phyloP scores from a whole-genome alignment of 495 filamentous ascomycete genomes.

The Aspergillus indologenus region DNA sequence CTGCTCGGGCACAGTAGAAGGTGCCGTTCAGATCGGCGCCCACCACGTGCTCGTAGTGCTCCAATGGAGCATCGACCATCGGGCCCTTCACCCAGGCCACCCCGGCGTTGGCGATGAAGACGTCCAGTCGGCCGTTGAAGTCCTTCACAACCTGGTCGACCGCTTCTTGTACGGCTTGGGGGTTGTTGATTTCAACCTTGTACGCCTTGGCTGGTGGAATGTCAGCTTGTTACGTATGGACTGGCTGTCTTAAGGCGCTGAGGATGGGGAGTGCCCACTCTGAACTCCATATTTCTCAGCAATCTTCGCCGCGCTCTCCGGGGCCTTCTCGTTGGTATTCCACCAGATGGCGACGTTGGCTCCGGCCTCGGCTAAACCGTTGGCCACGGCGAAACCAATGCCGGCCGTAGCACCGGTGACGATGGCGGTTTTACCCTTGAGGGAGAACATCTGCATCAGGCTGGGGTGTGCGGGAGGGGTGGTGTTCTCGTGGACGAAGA shows the following conservation, averaged over 20 bases:
- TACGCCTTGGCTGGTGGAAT: constrained; percentile 65
- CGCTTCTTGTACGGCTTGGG: constrained; percentile 54
- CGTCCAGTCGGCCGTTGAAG: constrained; percentile 71
- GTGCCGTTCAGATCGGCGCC: constrained; percentile 76
- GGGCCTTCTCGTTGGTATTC: constrained; percentile 69
- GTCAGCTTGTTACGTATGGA: background rate
- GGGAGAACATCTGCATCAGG: constrained; percentile 76
- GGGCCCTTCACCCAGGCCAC: constrained; percentile 69
- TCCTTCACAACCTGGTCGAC: constrained; percentile 60
- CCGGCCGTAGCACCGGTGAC: constrained; percentile 79
- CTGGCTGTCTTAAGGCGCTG: no score
- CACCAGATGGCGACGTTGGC: constrained; percentile 90
- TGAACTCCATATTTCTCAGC: constrained; percentile 75
- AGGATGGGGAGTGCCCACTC: constrained; percentile 42
- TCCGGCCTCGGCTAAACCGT: constrained; percentile 76
- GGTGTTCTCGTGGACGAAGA: constrained; percentile 61
- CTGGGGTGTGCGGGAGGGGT: constrained; percentile 56
- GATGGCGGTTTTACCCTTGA: constrained; percentile 80
- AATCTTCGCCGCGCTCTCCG: constrained; percentile 68
- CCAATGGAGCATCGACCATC: constrained; percentile 61
- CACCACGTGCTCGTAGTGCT: constrained; percentile 67
- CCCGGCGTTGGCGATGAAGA: constrained; percentile 79
- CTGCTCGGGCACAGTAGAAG: constrained; percentile 77
- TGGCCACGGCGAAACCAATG: constrained; percentile 75
- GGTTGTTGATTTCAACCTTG: constrained; percentile 62